A percentile compares a stretch with the other conserved stretches of the same genome.
Conservation (phyloP, 2,329 filamentous ascomycete species). For the Aspergillus sp. region DNA sequence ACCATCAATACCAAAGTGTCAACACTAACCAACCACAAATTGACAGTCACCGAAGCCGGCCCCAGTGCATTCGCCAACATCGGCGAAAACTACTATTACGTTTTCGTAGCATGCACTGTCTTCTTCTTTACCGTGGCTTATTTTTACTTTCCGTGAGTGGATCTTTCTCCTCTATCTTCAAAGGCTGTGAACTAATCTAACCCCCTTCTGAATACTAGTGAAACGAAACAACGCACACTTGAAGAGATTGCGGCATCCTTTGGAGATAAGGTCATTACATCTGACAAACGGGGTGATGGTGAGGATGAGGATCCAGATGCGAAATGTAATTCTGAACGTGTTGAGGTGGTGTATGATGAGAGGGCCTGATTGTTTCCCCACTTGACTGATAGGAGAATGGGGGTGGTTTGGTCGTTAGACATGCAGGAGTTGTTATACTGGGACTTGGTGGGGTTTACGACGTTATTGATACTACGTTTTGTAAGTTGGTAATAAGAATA, state of each 20-base stretch:
- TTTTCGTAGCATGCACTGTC: slow-evolving; percentile 56
- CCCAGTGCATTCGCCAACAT: slow-evolving; percentile 60
- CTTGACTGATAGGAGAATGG: not conserved
- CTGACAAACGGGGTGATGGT: slow-evolving; percentile 30
- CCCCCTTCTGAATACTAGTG: slow-evolving; percentile 26
- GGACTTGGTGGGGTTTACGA: too few species aligned
- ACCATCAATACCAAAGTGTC: not conserved
- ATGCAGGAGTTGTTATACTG: too few species aligned
- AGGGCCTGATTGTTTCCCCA: not conserved
- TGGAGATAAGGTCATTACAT: slow-evolving; percentile 47
- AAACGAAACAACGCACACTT: slow-evolving; percentile 51
- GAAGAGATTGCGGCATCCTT: slow-evolving; percentile 54
- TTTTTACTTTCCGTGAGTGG: slow-evolving; percentile 55
- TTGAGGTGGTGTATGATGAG: slow-evolving; percentile 20
- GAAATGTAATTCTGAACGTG: slow-evolving; percentile 18
- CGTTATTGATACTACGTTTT: too few species aligned
- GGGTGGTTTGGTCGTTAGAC: not conserved
- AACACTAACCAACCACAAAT: not conserved
- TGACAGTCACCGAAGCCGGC: slow-evolving; percentile 53
- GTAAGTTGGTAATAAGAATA: too few species aligned
- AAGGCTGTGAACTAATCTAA: not conserved
- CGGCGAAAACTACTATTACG: slow-evolving; percentile 62
- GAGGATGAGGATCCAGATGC: slow-evolving; percentile 28
- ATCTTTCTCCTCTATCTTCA: too few species aligned
- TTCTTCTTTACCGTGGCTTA: slow-evolving; percentile 57